Conservation (phyloP, 1,284 basidiomycete genomes). For the Sporisorium scitamineum region DNA sequence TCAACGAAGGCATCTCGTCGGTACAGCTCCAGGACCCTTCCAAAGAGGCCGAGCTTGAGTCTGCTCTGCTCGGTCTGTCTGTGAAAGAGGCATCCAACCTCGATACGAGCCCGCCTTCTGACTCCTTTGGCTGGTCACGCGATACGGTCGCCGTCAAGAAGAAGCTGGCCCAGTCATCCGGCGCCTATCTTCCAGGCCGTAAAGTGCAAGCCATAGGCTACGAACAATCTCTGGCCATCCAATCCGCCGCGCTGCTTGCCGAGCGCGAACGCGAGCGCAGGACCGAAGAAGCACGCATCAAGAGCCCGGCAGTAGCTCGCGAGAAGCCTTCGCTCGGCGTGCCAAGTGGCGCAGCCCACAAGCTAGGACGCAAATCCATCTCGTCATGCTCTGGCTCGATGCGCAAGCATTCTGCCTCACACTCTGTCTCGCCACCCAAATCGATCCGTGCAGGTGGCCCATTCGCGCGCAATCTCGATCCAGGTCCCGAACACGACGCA, state of each 20-base stretch:
- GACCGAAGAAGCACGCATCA: conserved; percentile 30
- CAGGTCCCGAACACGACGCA: conserved; percentile 39
- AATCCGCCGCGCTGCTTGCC: conserved; percentile 41
- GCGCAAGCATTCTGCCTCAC: conserved; percentile 38
- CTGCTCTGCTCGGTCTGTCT: conserved; percentile 39
- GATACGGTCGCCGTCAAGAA: conserved; percentile 49
- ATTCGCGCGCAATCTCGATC: conserved; percentile 35
- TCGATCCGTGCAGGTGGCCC: conserved; percentile 30
- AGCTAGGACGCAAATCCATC: conserved; percentile 46
- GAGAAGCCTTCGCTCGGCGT: conserved; percentile 37
- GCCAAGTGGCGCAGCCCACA: conserved; percentile 47
- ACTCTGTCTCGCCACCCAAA: conserved; percentile 39
- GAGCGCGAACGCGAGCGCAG: conserved; percentile 44
- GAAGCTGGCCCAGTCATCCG: conserved; percentile 41
- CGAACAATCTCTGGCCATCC: conserved; percentile 49
- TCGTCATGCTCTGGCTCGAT: conserved; percentile 46
- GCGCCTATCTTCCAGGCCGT: conserved; percentile 36
- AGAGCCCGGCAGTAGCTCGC: conserved; percentile 17
- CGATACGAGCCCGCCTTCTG: conserved; percentile 30
- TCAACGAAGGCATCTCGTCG: conserved; percentile 34
- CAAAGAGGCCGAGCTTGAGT: conserved; percentile 40
- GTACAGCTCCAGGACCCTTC: conserved; percentile 36
- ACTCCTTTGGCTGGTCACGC: conserved; percentile 42
- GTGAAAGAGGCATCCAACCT: conserved; percentile 18
- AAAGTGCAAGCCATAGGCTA: conserved; percentile 41